Base-by-base conservation (phyloP, 2,329 filamentous ascomycete genomes). In the Colletotrichum scovillei region DNA sequence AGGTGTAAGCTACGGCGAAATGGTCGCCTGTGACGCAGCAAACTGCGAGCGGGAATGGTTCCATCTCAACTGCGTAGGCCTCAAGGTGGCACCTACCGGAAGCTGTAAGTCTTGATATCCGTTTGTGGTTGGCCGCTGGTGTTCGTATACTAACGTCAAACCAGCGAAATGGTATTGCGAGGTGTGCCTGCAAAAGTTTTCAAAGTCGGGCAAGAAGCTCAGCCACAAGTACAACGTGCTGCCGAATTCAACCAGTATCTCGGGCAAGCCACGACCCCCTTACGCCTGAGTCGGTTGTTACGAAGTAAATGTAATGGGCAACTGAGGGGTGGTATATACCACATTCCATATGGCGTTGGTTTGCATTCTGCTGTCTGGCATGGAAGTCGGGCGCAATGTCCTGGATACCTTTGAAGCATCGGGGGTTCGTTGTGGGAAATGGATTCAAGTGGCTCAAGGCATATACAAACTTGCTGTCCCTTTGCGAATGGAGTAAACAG, bases 121-220 rank as follows among this genome's bases (percentile, higher is more conserved):
- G 2, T 11, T 49, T 19, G 42, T 22, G 42, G 42, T 49, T 11
- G 19, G 4, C 42, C 42, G 42, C 42, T 8, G 16, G 19, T 49
- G 19, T n/a, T 22, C 42, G 19, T 49, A 72, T 7, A 57, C 73
- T 75, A 46, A 75, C 46, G 6, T 1, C 28, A 5, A 63, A 30
- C 68, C 78, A 94, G 92, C 92, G 65, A 94, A 94, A 89, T 95
- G 93, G 93, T 95, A 93, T 78, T 95, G 93, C 80, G 92, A 93
- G 74, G 92, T 94, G 78, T 95, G 93, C 82, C 94, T 94, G 79
- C 91, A 92, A 76, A 88, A 88, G 59, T 84, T 92, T 76, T 89
- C 89, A 78, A 85, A 87, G 68, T 84, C 84, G 68, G 87, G 87
- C 60, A 91, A 88, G 78, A 89, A 89, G 77, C 77, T 83, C 14